Evolutionary conservation across 139 green algal genomes (phyloP).

Genomic region (Micractinium sp.): DNA sequence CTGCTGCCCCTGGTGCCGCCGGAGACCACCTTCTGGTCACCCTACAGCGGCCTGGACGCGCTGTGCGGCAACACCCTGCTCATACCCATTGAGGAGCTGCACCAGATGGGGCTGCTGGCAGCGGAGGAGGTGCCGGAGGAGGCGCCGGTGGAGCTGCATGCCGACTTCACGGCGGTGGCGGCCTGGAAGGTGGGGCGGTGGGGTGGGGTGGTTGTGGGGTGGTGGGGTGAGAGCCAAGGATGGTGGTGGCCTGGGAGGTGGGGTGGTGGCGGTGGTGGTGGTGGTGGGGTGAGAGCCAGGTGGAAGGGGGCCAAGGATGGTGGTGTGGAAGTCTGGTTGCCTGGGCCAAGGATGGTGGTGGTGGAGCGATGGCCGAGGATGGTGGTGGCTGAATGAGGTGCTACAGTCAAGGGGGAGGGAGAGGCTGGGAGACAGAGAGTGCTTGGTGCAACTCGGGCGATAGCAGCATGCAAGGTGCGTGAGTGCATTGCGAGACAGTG

Average conservation of each 20-base stretch:
- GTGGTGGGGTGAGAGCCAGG: too few species aligned
- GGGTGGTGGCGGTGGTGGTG: too few species aligned
- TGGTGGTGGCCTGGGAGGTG: too few species aligned
- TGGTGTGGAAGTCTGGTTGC: too few species aligned
- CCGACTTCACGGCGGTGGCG: constrained; percentile 30
- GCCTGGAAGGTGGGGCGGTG: constrained; percentile 24
- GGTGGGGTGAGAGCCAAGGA: too few species aligned
- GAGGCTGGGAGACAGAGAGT: neutral
- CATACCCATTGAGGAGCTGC: constrained; percentile 87
- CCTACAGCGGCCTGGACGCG: constrained; percentile 93
- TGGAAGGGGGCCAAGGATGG: too few species aligned
- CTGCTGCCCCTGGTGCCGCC: constrained; percentile 96
- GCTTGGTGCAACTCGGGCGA: too few species aligned
- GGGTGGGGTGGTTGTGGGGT: too few species aligned
- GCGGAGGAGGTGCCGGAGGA: constrained; percentile 55
- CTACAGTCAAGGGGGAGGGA: neutral
- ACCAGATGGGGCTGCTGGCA: constrained; percentile 84
- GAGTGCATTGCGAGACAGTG: neutral
- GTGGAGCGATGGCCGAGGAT: too few species aligned
- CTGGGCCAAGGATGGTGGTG: too few species aligned
- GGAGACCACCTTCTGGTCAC: constrained; percentile 91
- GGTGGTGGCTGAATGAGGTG: too few species aligned
- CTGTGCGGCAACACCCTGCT: constrained; percentile 94
- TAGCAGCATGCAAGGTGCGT: neutral
- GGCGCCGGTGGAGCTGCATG: constrained; percentile 20